A percentile compares a stretch with the other conserved stretches of the same genome.
phyloP scores from a whole-genome alignment of 192 early-diverging fungal species.

The Lobosporangium transversale region DNA sequence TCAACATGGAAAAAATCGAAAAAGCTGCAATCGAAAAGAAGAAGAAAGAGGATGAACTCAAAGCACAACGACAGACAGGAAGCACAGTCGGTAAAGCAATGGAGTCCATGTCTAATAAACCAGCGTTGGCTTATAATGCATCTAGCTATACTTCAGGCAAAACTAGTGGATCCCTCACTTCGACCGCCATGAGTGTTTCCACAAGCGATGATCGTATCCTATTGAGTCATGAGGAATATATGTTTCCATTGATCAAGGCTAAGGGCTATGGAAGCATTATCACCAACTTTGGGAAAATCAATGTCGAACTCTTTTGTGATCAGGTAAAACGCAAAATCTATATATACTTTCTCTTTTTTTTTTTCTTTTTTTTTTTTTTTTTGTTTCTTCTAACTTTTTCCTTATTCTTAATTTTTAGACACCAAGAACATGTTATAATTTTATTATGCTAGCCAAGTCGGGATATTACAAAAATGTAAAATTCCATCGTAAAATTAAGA shows the following conservation, averaged over 20 bases:
- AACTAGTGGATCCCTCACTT: conserved; percentile 86
- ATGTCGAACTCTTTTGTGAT: conserved; percentile 82
- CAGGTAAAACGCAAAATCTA: conserved; percentile 60
- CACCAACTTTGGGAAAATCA: conserved; percentile 86
- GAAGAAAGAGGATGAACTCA: conserved; percentile 18
- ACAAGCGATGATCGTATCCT: conserved; percentile 76
- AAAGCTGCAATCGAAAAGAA: conserved; percentile 41
- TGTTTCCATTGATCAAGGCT: conserved; percentile 84
- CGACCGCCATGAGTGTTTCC: conserved; percentile 78
- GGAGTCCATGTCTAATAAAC: conserved; percentile 53
- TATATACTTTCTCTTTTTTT: not conserved
- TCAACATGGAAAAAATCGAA: conserved; percentile 48
- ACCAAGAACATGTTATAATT: conserved; percentile 93
- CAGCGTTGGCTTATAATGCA: conserved; percentile 73
- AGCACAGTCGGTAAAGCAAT: conserved; percentile 17
- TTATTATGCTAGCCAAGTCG: conserved; percentile 84
- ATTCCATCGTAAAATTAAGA: conserved; percentile 89
- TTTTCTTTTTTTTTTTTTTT: not conserved
- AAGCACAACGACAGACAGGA: conserved; percentile 14
- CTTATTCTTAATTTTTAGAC: conserved; percentile 53
- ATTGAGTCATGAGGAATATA: conserved; percentile 86
- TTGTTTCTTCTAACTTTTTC: not conserved
- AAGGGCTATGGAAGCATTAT: conserved; percentile 82
- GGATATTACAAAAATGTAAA: conserved; percentile 86
- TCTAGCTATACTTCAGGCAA: conserved; percentile 85